A percentile compares a stretch with the other conserved stretches of the same genome.
phyloP scores from a whole-genome alignment of 805 yeast genomes.

The Saturnispora quitensis region DNA sequence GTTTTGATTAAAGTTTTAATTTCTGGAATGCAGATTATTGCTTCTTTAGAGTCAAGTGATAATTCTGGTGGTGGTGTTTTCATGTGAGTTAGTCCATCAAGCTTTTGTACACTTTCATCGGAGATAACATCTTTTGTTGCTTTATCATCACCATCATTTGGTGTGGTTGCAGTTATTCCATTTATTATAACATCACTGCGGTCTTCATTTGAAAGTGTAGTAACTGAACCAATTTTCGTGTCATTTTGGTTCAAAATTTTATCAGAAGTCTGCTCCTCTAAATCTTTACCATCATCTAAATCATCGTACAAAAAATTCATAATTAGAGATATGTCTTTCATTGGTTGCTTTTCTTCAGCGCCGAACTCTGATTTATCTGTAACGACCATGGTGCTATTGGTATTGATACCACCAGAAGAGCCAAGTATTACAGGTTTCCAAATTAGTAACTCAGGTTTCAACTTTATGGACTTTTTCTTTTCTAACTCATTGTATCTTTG shows the following conservation, averaged over 20 bases:
- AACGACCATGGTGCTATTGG: constrained; percentile 37
- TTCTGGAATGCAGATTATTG: constrained; percentile 21
- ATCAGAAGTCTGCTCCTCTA: constrained; percentile 48
- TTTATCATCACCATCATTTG: not conserved
- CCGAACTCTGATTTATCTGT: constrained; percentile 17
- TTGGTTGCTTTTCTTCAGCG: constrained; percentile 23
- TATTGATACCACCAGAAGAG: constrained; percentile 77
- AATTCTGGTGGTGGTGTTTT: constrained; percentile 7
- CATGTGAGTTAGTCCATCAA: not conserved
- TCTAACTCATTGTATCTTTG: constrained; percentile 42
- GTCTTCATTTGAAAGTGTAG: not conserved
- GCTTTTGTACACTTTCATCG: not conserved
- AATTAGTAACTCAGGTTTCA: constrained; percentile 47
- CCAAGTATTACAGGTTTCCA: constrained; percentile 86
- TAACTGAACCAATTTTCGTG: constrained; percentile 6
- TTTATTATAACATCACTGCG: not conserved
- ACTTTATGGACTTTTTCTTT: constrained; percentile 38
- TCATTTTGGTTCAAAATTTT: constrained; percentile 29
- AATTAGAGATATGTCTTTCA: constrained; percentile 47
- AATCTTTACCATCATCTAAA: constrained; percentile 48
- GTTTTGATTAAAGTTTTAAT: constrained; percentile 9
- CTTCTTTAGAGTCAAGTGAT: constrained; percentile 9
- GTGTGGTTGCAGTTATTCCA: not conserved
- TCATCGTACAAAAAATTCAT: constrained; percentile 60
- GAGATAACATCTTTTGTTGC: not conserved